Percentiles rank a stretch among this genome's conserved stretches.
These are phyloP conservation scores for Aspergillus fijiensis DNA, from an alignment of 2,329 filamentous ascomycete species.

Conservation along the genomic window DNA sequence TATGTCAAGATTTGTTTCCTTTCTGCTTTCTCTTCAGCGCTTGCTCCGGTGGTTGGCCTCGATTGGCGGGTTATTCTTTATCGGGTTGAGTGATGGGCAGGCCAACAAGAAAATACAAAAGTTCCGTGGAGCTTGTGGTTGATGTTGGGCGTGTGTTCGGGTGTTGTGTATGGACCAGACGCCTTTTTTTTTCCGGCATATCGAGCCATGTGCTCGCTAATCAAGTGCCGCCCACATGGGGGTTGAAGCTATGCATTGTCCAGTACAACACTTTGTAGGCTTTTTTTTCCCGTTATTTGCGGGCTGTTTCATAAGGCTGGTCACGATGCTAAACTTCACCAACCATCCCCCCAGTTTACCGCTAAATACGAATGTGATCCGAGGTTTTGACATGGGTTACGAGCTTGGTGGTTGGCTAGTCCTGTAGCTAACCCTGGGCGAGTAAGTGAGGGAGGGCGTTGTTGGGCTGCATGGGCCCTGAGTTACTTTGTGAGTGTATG, in stretches of 20 bases:
- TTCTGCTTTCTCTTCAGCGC: background rate
- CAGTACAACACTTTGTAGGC: too few species aligned
- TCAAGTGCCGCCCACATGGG: background rate
- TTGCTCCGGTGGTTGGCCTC: background rate
- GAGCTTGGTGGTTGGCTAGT: too few species aligned
- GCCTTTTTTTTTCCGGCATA: background rate
- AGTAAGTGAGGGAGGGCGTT: too few species aligned
- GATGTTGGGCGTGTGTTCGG: background rate
- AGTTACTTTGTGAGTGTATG: too few species aligned
- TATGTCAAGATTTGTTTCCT: conserved; percentile 6
- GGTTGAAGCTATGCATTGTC: background rate
- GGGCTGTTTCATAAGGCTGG: too few species aligned
- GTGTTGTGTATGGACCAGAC: background rate
- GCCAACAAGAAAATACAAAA: background rate
- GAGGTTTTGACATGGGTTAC: too few species aligned
- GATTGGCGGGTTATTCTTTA: background rate
- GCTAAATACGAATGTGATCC: too few species aligned
- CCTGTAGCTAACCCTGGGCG: too few species aligned
- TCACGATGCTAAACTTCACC: too few species aligned
- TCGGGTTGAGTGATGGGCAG: background rate
- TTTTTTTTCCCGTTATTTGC: background rate
- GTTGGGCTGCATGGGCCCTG: too few species aligned
- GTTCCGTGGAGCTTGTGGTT: background rate
- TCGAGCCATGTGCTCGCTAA: background rate
- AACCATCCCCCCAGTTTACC: too few species aligned